Conservation (phyloP, 768 basidiomycete species). For the Amanita rimosa region DNA sequence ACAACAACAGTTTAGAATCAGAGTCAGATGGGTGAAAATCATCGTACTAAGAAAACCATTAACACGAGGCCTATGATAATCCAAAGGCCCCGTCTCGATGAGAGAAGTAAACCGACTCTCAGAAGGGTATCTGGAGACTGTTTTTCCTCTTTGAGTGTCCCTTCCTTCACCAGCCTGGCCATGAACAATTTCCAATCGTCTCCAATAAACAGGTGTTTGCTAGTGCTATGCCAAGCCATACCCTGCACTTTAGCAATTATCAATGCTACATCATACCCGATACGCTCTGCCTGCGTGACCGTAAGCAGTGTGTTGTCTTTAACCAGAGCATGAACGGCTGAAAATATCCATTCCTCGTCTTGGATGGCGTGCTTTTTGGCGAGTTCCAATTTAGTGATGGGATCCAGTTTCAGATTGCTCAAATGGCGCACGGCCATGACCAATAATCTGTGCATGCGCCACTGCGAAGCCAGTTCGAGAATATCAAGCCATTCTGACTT, state of each 20-base stretch:
- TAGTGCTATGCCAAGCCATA: background rate
- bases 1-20: too few relatives aligned
- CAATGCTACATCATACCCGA: conserved; percentile 17
- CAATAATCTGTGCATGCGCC: conserved; percentile 13
- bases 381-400: conserved; percentile 19
- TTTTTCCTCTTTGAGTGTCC: background rate
- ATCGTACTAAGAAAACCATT: too few relatives aligned
- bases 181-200: background rate
- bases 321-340: conserved; percentile 17
- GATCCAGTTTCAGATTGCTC: conserved; percentile 6
- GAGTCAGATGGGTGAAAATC: too few relatives aligned
- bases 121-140: background rate
- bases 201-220: background rate
- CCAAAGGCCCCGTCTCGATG: too few relatives aligned
- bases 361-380: conserved; percentile 19
- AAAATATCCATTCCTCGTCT: conserved; percentile 18
- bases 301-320: conserved; percentile 13
- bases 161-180: background rate
- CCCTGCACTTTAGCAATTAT: conserved; percentile 10
- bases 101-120: too few relatives aligned
- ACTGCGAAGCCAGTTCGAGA: conserved; percentile 9
- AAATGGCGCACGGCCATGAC: conserved; percentile 17
- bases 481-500: conserved; percentile 9
- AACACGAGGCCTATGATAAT: too few relatives aligned
- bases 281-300: conserved; percentile 14